Base-by-base conservation (phyloP, 306 rosid genomes). In the Castanospermum australe region DNA sequence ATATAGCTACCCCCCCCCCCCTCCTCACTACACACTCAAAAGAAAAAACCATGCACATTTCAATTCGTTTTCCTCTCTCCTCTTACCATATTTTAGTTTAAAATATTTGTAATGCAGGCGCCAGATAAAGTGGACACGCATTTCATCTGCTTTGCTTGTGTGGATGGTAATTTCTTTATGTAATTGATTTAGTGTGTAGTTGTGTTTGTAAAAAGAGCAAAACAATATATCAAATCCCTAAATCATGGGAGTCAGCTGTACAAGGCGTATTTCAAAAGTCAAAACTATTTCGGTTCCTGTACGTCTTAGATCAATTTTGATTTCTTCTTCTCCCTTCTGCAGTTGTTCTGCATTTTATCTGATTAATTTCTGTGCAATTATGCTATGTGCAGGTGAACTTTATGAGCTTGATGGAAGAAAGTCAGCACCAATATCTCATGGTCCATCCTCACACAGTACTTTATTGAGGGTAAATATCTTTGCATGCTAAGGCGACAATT, bases 351-450 rank as follows among this genome's bases (percentile, higher is more conserved):
- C 20, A 6, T 67, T 25, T 41, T 8, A 59, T 66, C 21, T 71
- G 22, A 77, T 61, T 62, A 36, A 35, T 69, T 38, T 65, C 42
- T 69, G 6, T 71, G 42, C 14, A 21, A 64, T n/a, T 9, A 65
- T 70, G 42, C 36, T 0, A 15, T 57, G 28, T 79, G 71, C 48
- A 94, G 98, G 96, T 32, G 84, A 82, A 45, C 94, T 94, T 56
- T 94, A 92, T 75, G 98, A 94, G 90, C 97, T 94, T 56, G 98
- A 94, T 64, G 98, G 98, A 63, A 89, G 97, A 75, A 92, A 92
- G 84, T 77, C 84, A 0, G 89, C 84, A 24, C 93, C 98, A 30
- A 88, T 94, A 70, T 89, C 89, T 67, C 98, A 94, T 5, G 98
- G 98, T 36, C 72, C 87, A 50, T 85, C 93, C 82, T 89, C 98